These are phyloP conservation scores for Ambrosiella cleistominuta DNA, from an alignment of 2,329 filamentous ascomycete genomes.

Conservation along the genomic window DNA sequence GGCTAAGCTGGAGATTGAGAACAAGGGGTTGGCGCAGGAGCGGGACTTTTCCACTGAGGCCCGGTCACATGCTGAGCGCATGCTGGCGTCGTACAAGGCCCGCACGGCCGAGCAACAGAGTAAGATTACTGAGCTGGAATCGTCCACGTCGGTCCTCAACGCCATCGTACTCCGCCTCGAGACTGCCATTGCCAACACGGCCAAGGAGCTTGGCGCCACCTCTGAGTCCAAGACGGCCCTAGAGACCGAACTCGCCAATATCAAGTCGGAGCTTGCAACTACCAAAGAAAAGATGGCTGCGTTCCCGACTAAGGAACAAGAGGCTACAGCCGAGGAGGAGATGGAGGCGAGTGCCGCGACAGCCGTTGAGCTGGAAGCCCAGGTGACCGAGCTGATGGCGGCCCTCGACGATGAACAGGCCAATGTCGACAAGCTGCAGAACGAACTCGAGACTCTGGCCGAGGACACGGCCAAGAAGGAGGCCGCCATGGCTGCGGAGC, in stretches of 20 bases:
- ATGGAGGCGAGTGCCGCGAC: not conserved
- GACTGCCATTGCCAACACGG: not conserved
- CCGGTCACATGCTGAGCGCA: not conserved
- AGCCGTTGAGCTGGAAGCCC: not conserved
- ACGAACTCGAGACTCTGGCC: slow-evolving; percentile 1
- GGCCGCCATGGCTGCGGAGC: not conserved
- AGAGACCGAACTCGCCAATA: slow-evolving; percentile 5
- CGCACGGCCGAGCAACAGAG: not conserved
- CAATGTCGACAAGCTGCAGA: slow-evolving; percentile 5
- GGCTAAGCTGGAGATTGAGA: slow-evolving; percentile 9
- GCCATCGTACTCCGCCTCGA: slow-evolving; percentile 1
- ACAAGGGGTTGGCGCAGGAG: slow-evolving; percentile 3
- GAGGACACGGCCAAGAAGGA: slow-evolving; percentile 4
- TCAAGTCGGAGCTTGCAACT: not conserved
- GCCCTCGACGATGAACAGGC: slow-evolving; percentile 3
- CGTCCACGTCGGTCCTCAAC: slow-evolving; percentile 1
- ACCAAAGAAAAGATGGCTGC: slow-evolving; percentile 4
- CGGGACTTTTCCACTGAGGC: slow-evolving; percentile 2
- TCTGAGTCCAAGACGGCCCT: not conserved
- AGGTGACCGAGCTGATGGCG: slow-evolving; percentile 3
- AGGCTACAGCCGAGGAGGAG: not conserved
- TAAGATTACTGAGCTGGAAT: slow-evolving; percentile 8
- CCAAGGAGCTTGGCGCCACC: not conserved
- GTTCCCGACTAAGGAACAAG: not conserved
- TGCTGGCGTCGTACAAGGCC: slow-evolving; percentile 4